Evolutionary conservation across 2,329 filamentous ascomycete species (phyloP), one percentile per base, ranked within the genome.

Genomic region (Metarhizium brunneum): DNA sequence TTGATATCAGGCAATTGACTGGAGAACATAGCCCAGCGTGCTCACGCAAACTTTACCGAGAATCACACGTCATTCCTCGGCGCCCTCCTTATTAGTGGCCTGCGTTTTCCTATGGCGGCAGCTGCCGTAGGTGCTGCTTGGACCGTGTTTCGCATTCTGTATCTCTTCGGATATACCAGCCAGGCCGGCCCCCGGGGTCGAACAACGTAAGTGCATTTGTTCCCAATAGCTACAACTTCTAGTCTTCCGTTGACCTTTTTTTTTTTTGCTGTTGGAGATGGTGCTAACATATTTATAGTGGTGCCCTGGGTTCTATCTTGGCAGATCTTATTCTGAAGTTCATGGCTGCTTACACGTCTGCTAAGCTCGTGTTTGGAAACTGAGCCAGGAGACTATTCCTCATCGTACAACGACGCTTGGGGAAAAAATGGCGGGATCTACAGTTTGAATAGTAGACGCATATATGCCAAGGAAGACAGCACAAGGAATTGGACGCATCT

Each of bases 31-130:
- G 77, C 80, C 53, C 82, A 85, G 64, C 79, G 81, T 50, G 77
- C 82, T 10, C 84, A 87, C 66, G 70, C 73, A 62, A 86, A 87
- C 74, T 87, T 77, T 70, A 76, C 75, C 60, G 85, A 87, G 73
- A 84, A 82, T 69, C 72, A 81, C 40, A 70, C 77, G 8, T 72
- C 80, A 3, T 74, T 80, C 64, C 63, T 86, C 11, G 73, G 70
- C 25, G 69, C 74, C 29, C 70, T 85, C 11, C 66, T 84, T 57
- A 74, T 87, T 61, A 70, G 80, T 10, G 83, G 84, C 36, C 65
- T 85, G 29, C 66, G 69, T 42, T 84, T 74, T 66, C 85, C 84
- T 2, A 56, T 75, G 6, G 67, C 71, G 20, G 72, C 78, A 35
- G 78, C 79, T 18, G 63, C 62, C 10, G 63, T 83, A 32, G 83